Evolutionary conservation across 2,329 filamentous ascomycete genomes (phyloP), one percentile per base, ranked within the genome.

Genomic region (Fusarium illudens): DNA sequence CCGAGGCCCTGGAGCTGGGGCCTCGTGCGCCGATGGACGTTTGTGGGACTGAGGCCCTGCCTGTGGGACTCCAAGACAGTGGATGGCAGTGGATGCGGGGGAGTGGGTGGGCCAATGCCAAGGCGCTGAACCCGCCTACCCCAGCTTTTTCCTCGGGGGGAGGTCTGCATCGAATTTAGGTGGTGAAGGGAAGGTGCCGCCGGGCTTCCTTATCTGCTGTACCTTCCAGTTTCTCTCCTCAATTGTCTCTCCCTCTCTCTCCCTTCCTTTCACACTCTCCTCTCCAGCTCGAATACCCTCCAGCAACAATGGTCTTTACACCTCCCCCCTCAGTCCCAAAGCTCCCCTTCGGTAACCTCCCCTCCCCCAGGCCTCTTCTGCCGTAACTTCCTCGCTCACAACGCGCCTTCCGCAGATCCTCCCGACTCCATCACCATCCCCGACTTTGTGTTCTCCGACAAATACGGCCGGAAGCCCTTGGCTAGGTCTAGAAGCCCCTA

Each of bases 391-490:
- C 46, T 17, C 33, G 15, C 53, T 60, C 32, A 57, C 50, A 32
- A 30, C 42, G 22, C 39, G 39, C 39, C 39, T 44, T 17, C 34
- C 4, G 19, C 76, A 79, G 85, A 90, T 32, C 83, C 90, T 10
- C 92, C 92, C 15, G 92, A 96, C 77, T 88, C 88, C 29, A 85
- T 96, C 70, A 85, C 92, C 6, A 84, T 96, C 60, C 85, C 86
- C 68, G 88, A 95, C 53, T 96, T 96, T 78, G 89, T 96, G 82
- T 86, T 89, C 64, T 86, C 89, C 71, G 92, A 95, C 71, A 80
- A 84, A 46, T 86, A 92, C 73, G 92, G 92, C 33, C 87, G 92
- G 48, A 79, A 82, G 53, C 84, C 92, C 10, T 79, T 92, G 10
- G 83, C 85, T 30, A 82, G 87, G 64, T 90, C 92, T 19, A 83